Conservation (phyloP, 2,329 filamentous ascomycete species). For the Colletotrichum sp. region DNA sequence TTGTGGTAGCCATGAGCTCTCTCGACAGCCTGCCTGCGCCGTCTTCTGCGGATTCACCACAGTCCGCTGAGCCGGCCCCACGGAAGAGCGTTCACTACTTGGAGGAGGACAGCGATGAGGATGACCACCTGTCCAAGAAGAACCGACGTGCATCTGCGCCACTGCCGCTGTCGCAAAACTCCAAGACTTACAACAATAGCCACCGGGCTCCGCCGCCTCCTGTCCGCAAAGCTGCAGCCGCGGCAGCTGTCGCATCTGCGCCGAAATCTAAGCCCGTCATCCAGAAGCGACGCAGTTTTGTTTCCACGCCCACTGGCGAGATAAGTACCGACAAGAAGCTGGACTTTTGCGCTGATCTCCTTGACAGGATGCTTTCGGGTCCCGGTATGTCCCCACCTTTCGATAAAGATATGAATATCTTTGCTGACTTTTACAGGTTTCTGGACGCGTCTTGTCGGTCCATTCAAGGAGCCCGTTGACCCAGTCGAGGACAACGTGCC, state of each 20-base stretch:
- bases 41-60: conserved; percentile 20
- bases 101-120: conserved; percentile 47
- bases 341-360: conserved; percentile 62
- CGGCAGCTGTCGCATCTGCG: conserved; percentile 16
- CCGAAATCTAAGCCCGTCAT: conserved; percentile 34
- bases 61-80: conserved; percentile 25
- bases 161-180: conserved; percentile 22
- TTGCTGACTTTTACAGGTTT: conserved; percentile 50
- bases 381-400: conserved; percentile 49
- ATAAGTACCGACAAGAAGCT: conserved; percentile 44
- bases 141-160: conserved; percentile 47
- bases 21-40: conserved; percentile 45
- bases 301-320: conserved; percentile 24
- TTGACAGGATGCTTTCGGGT: conserved; percentile 65
- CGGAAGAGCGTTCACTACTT: conserved; percentile 57
- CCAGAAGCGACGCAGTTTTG: conserved; percentile 39
- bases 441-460: conserved; percentile 69
- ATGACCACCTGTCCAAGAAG: conserved; percentile 39
- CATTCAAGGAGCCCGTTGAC: conserved; percentile 65
- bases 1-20: conserved; percentile 67
- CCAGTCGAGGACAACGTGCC: conserved; percentile 62
- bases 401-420: neutral
- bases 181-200: neutral
- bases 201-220: conserved; percentile 22
- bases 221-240: conserved; percentile 29